These are phyloP conservation scores for Lophiostoma macrostomum DNA, from an alignment of 495 filamentous ascomycete genomes.

Conservation along the genomic window DNA sequence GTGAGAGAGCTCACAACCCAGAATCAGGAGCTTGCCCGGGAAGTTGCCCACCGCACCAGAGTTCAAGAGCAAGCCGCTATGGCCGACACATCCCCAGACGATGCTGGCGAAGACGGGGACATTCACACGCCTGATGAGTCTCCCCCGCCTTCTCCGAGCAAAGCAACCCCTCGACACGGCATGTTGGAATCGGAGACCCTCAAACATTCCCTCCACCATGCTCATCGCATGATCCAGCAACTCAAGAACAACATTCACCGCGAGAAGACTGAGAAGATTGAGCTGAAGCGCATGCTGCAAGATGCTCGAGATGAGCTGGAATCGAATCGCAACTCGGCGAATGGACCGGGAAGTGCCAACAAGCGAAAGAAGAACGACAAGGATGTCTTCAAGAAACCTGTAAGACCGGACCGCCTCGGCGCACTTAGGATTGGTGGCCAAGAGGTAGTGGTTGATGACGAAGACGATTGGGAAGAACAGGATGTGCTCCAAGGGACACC, in stretches of 20 bases:
- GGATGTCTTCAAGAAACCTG: slow-evolving; percentile 72
- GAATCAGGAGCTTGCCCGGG: slow-evolving; percentile 84
- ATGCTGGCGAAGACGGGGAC: slow-evolving; percentile 63
- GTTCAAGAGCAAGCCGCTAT: slow-evolving; percentile 57
- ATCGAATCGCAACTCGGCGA: slow-evolving; percentile 58
- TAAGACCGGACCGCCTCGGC: slow-evolving; percentile 70
- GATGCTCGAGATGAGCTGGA: slow-evolving; percentile 94
- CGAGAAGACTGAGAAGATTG: slow-evolving; percentile 96
- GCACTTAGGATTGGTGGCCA: slow-evolving; percentile 69
- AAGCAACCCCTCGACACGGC: slow-evolving; percentile 84
- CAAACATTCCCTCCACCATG: slow-evolving; percentile 88
- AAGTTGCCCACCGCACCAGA: slow-evolving; percentile 67
- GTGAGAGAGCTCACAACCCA: slow-evolving; percentile 81
- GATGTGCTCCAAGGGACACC: slow-evolving; percentile 51
- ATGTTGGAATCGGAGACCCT: slow-evolving; percentile 90
- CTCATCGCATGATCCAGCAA: slow-evolving; percentile 92
- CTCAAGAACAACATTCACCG: slow-evolving; percentile 91
- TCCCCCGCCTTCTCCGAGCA: slow-evolving; percentile 83
- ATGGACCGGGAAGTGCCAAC: slow-evolving; percentile 47
- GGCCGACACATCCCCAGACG: slow-evolving; percentile 55
- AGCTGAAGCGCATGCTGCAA: slow-evolving; percentile 91
- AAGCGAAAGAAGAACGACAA: slow-evolving; percentile 67
- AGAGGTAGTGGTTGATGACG: slow-evolving; percentile 69
- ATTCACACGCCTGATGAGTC: slow-evolving; percentile 82
- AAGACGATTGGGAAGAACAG: slow-evolving; percentile 93